Evolutionary conservation across 1,284 basidiomycete species (phyloP), one percentile per base, ranked within the genome.

Genomic region (Cryptococcus sp.): DNA sequence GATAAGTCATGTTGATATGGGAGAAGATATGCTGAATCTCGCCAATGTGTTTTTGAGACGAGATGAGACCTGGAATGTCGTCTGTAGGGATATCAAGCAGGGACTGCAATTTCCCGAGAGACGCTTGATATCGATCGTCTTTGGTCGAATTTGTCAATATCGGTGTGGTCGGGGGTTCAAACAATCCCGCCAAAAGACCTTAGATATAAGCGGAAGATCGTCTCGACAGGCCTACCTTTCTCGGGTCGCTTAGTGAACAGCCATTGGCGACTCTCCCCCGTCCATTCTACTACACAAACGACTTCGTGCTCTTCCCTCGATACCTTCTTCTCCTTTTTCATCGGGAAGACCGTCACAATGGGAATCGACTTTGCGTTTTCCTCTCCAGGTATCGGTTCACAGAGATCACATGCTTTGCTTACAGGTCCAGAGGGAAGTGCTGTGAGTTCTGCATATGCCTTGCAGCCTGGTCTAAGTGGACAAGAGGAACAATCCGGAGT

Each of bases 1-100:
- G 84, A 76, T 95, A 96, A 7, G 88, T 91, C 79, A 95, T 90
- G 66, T 82, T 84, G 69, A 96, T 89, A 72, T 98, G 93, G 2
- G 88, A 90, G 77, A 96, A 97, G 52, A 91, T 79, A 68, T 96
- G 93, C 1, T 85, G 63, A 36, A 95, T 84, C 56, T 86, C 53
- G 8, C 57, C 45, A 6, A 38, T 48, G 15, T 50, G 52, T 11
- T 37, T 48, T 4, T 10, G 11, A 4, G 15, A 5, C 23, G 4
- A 34, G n/a, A 33, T 58, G n/a, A 0, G 37, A 35, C 32, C 15
- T 14, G 23, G 11, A 13, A 56, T 5, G 7, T 46, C 33, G 13
- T 30, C 14, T 11, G 33, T 6, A 52, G 56, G 14, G 10, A 59
- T 2, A 8, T 44, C 45, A 4, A 65, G 48, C 1, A 61, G 41